Base-by-base conservation (phyloP, 2,329 filamentous ascomycete genomes). In the Trichophyton equinum region DNA sequence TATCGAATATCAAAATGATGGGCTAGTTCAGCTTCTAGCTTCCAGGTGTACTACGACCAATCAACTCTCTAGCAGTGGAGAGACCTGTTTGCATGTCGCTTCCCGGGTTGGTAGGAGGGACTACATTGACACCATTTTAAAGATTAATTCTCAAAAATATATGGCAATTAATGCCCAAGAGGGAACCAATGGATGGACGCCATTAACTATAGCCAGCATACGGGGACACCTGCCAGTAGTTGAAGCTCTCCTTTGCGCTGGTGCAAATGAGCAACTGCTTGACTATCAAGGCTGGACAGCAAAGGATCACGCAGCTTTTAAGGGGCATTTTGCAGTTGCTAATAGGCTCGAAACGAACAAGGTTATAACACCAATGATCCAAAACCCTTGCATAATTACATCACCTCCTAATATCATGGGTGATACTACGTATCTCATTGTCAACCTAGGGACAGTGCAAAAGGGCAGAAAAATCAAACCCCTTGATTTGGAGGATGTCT, bases 221-320 rank as follows among this genome's bases (percentile, higher is more conserved):
- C 59, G 66, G 20, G 72, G 72, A 0, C 60, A 73, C 49, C 25
- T 57, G 1, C 61, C 62, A 1, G 60, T 69, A 55, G 68, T 67
- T 4, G 59, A 68, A 36, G 33, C 65, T 13, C 67, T 75, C 7
- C 59, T 74, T 7, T 60, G 69, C 6, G 67, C 65, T 18, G 70
- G 69, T 47, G 66, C 67, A 9, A 64, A 67, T 61, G 58, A 63
- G 53, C 49, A 55, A 18, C 13, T 66, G 22, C 1, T 60, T n/a
- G 71, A 74, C 61, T 46, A 64, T 42, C 42, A 64, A 4, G 70
- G 73, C 3, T 74, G 72, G 73, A 71, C 67, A 11, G 68, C 73
- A 3, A 68, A 68, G 62, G 72, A 75, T 46, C 66, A 71, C 58
- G 72, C 72, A 2, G 68, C 67, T 2, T 72, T 71, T 58, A 69